A percentile compares a stretch with the other conserved stretches of the same genome.
Evolutionary conservation across 768 basidiomycete genomes (phyloP).

Genomic region (Amanita molliuscula): DNA sequence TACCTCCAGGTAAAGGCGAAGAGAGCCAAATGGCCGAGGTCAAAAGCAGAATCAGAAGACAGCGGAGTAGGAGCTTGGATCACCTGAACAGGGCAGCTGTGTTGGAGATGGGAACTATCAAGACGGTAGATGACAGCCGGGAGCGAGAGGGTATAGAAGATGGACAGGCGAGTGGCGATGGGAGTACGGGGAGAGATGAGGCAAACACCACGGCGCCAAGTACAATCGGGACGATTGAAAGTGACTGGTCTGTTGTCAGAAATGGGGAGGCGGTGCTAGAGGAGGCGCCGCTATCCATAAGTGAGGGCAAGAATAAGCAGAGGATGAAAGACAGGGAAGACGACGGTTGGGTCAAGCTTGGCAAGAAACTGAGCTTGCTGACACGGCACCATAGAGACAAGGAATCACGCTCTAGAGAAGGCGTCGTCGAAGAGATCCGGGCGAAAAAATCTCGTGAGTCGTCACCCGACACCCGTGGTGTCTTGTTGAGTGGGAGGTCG

Average conservation of each 20-base stretch:
- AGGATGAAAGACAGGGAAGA: constrained; percentile 21
- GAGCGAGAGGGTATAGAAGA: background rate
- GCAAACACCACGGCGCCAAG: background rate
- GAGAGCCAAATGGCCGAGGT: constrained; percentile 16
- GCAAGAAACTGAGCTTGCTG: constrained; percentile 49
- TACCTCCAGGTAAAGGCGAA: constrained; percentile 32
- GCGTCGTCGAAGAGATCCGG: background rate
- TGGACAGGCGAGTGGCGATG: background rate
- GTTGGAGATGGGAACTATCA: background rate
- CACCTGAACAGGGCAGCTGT: background rate
- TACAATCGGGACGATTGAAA: background rate
- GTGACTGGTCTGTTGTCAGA: constrained; percentile 12
- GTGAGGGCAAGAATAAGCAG: constrained; percentile 17
- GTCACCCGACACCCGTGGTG: background rate
- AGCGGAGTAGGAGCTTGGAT: constrained; percentile 2
- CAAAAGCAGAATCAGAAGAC: constrained; percentile 7
- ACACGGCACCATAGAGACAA: constrained; percentile 17
- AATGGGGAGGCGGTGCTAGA: constrained; percentile 11
- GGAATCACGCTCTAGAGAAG: constrained; percentile 18
- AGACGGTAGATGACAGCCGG: background rate
- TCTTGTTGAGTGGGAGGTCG: background rate
- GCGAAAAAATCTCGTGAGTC: background rate
- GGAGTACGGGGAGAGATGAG: constrained; percentile 3
- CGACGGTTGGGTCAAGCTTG: constrained; percentile 54
- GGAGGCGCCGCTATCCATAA: background rate